phyloP scores from a whole-genome alignment of 179 eudicot genomes.

The Dionaea muscipula region DNA sequence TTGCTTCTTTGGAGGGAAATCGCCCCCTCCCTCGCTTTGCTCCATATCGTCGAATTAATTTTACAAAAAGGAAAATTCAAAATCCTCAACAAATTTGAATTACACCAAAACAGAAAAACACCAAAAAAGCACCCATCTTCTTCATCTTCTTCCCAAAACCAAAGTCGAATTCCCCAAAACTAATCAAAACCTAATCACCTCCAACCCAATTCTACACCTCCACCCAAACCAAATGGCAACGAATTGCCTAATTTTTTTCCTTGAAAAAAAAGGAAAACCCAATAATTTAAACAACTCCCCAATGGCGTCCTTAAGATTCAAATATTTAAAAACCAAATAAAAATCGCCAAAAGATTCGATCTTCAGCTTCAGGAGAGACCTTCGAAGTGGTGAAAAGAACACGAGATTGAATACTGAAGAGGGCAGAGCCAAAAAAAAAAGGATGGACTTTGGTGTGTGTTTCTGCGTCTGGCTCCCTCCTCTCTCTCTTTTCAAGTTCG shows the following conservation, averaged over 20 bases:
- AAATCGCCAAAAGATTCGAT: slow-evolving; percentile 2
- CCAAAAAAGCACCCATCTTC: no score
- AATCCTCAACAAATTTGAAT: slow-evolving; percentile 1
- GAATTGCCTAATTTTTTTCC: no score
- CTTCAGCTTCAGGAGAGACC: no score
- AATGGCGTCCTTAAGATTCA: no score
- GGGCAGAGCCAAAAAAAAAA: slow-evolving; percentile 1
- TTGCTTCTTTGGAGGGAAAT: slow-evolving; percentile 33
- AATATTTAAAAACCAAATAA: not conserved
- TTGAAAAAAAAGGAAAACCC: no score
- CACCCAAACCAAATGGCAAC: no score
- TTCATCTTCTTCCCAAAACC: not conserved
- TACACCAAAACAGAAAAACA: not conserved
- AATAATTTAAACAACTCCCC: no score
- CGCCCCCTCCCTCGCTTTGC: slow-evolving; percentile 35
- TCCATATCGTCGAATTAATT: slow-evolving; percentile 33
- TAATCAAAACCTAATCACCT: slow-evolving; percentile 5
- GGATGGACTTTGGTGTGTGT: not conserved
- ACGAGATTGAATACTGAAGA: slow-evolving; percentile 10
- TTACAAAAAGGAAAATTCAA: not conserved
- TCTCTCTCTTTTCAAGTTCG: slow-evolving; percentile 38
- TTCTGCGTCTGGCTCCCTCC: slow-evolving; percentile 38
- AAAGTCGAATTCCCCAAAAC: slow-evolving; percentile 16
- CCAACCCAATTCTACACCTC: slow-evolving; percentile 9
- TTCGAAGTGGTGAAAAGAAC: no score